Conservation (phyloP, 768 basidiomycete species). For the Russula abietina region DNA sequence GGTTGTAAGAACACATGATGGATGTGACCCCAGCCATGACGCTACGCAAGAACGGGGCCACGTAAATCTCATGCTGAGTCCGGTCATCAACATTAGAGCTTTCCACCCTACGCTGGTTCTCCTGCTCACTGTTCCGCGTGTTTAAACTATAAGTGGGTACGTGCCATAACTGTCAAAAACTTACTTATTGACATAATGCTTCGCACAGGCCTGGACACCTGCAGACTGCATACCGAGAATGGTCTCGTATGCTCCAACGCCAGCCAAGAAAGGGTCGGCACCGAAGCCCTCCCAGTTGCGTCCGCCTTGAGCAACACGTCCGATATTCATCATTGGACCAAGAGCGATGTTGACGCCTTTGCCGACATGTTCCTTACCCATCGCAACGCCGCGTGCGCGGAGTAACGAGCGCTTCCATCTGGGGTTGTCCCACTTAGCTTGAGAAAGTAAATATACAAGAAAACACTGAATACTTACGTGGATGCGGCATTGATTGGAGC, state of each 20-base stretch:
- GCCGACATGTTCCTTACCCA: slow-evolving; percentile 79
- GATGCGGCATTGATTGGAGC: slow-evolving; percentile 78
- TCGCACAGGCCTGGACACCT: too few species aligned
- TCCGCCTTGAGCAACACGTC: slow-evolving; percentile 68
- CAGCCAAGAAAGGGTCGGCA: slow-evolving; percentile 78
- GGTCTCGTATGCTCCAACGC: slow-evolving; percentile 74
- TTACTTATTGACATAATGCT: slow-evolving; percentile 69
- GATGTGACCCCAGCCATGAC: slow-evolving; percentile 69
- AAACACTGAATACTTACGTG: slow-evolving; percentile 66
- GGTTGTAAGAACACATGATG: too few species aligned
- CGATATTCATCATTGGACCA: slow-evolving; percentile 83
- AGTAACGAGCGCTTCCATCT: slow-evolving; percentile 77
- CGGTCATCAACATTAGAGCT: too few species aligned
- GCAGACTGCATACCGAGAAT: slow-evolving; percentile 71
- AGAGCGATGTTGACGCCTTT: too few species aligned
- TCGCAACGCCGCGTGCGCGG: slow-evolving; percentile 64
- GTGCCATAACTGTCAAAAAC: slow-evolving; percentile 20
- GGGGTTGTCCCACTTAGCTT: slow-evolving; percentile 4
- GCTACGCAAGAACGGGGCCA: slow-evolving; percentile 61
- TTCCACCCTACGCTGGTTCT: too few species aligned
- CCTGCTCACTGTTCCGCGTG: too few species aligned
- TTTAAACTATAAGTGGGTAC: background rate
- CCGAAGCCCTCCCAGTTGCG: slow-evolving; percentile 97
- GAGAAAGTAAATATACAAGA: too few species aligned
- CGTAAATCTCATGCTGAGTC: too few species aligned